A percentile compares a stretch with the other conserved stretches of the same genome.
These are phyloP conservation scores for Pichia sp. DNA, from an alignment of 1,139 yeast species.

Conservation along the genomic window DNA sequence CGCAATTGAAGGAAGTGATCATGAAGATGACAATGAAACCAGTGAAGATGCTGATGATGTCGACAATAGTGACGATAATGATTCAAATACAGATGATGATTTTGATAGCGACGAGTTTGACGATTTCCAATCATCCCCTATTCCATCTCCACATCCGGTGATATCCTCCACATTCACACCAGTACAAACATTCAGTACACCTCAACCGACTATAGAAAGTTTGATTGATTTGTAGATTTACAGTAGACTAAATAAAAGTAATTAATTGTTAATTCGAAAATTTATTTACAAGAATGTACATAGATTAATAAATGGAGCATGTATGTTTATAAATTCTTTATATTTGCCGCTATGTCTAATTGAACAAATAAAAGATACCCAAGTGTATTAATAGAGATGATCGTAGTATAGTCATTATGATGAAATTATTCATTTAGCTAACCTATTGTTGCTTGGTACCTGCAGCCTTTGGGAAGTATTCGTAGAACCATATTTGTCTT, in stretches of 20 bases:
- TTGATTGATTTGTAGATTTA: neutral
- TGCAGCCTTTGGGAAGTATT: constrained; percentile 38
- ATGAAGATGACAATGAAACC: neutral
- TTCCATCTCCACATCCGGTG: neutral
- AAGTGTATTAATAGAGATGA: too few species aligned
- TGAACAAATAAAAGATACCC: neutral
- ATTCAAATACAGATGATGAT: neutral
- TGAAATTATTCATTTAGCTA: neutral
- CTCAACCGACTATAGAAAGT: neutral
- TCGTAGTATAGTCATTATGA: too few species aligned
- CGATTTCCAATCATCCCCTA: neutral
- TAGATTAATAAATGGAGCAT: neutral
- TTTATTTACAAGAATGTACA: constrained; percentile 2
- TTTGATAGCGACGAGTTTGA: neutral
- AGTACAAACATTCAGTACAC: too few species aligned
- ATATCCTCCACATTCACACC: too few species aligned
- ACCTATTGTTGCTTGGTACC: neutral
- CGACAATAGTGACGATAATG: neutral
- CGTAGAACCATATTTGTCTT: constrained; percentile 74
- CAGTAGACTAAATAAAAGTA: neutral
- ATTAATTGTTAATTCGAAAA: neutral
- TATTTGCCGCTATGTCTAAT: neutral
- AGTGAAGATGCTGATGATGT: too few species aligned
- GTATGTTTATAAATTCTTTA: neutral
- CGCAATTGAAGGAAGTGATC: too few species aligned